A percentile compares a stretch with the other conserved stretches of the same genome.
Conservation (phyloP, 2,329 filamentous ascomycete genomes). For the Bipolaris victoriae region DNA sequence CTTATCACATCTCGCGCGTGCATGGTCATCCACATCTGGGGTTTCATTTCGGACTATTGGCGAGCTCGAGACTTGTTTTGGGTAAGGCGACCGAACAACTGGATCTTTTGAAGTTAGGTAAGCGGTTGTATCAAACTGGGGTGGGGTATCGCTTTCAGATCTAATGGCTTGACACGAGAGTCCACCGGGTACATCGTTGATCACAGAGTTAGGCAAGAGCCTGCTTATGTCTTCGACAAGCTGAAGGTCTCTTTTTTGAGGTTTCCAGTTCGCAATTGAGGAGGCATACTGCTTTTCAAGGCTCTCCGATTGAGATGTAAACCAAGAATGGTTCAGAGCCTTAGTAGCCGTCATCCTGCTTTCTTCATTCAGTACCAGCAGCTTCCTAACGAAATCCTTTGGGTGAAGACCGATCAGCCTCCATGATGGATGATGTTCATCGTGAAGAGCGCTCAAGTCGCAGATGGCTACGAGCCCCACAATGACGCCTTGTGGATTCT, state of each 20-base stretch:
- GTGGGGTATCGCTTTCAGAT: constrained; percentile 3
- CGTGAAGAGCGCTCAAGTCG: constrained; percentile 55
- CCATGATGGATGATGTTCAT: constrained; percentile 50
- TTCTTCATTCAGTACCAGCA: constrained; percentile 59
- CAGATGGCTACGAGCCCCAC: constrained; percentile 46
- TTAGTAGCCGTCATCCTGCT: constrained; percentile 60
- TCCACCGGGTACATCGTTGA: not conserved
- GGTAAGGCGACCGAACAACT: not conserved
- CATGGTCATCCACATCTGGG: not conserved
- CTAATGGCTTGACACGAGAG: not conserved
- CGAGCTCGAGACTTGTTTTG: not conserved
- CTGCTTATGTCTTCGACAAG: constrained; percentile 38
- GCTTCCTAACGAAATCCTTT: constrained; percentile 60
- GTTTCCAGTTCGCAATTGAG: constrained; percentile 58
- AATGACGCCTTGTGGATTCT: constrained; percentile 37
- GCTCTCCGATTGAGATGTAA: constrained; percentile 55
- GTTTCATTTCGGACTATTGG: not conserved
- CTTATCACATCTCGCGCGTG: not conserved
- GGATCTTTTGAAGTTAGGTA: constrained; percentile 1
- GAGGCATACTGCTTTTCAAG: constrained; percentile 59
- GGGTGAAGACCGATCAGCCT: constrained; percentile 50
- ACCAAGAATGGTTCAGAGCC: constrained; percentile 63
- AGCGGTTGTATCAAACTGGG: not conserved
- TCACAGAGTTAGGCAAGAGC: not conserved
- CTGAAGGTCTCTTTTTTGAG: constrained; percentile 40